Conservation (phyloP, 345 rosid genomes). For the Bruguiera gymnorhiza region DNA sequence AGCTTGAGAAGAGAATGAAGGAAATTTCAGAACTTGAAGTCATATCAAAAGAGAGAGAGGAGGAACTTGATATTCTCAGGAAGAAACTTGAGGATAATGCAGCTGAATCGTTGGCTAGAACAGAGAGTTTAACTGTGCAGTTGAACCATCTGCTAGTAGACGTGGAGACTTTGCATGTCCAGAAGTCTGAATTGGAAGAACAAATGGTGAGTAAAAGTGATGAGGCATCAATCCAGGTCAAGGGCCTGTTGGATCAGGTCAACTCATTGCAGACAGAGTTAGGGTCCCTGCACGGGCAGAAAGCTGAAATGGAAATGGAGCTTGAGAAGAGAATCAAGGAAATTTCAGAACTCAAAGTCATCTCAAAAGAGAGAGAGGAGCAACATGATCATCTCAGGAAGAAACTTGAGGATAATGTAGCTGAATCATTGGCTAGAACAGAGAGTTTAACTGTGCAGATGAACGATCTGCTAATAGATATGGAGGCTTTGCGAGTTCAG, state of each 20-base stretch:
- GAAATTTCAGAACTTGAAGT: background rate
- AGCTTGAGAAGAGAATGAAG: background rate
- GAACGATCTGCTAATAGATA: conserved; percentile 34
- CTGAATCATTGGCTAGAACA: conserved; percentile 44
- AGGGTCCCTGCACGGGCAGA: too few species aligned
- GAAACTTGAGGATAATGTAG: conserved; percentile 53
- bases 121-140: conserved; percentile 35
- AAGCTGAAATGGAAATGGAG: conserved; percentile 37
- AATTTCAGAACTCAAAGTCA: conserved; percentile 27
- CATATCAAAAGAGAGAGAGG: conserved; percentile 34
- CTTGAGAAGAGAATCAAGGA: conserved; percentile 42
- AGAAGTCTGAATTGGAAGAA: conserved; percentile 12
- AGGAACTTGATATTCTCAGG: conserved; percentile 28
- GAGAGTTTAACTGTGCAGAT: conserved; percentile 56
- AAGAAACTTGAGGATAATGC: conserved; percentile 50
- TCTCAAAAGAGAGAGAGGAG: conserved; percentile 41
- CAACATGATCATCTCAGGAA: conserved; percentile 46
- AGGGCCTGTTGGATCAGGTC: too few species aligned
- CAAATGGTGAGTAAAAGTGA: too few species aligned
- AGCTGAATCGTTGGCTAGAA: conserved; percentile 38
- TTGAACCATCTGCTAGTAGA: conserved; percentile 41
- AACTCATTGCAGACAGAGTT: too few species aligned
- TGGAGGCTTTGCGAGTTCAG: conserved; percentile 40
- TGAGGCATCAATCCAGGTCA: too few species aligned
- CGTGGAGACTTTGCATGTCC: conserved; percentile 38